Evolutionary conservation across 2,329 filamentous ascomycete species (phyloP).

Genomic region (Arthrobotrys sinensis): DNA sequence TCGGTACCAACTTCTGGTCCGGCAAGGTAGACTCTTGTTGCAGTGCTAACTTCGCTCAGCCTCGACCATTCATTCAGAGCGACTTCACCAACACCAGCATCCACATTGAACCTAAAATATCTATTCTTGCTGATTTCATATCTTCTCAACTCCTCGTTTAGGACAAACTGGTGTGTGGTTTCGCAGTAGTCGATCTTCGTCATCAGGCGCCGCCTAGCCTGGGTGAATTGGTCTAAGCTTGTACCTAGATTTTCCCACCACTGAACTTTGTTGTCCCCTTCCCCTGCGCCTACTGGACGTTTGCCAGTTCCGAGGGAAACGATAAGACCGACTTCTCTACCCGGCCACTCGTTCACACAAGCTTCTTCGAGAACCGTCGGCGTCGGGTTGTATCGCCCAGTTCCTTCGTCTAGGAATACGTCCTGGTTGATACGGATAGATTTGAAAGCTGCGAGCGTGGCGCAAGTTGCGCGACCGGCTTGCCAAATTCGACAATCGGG

Average conservation of each 20-base stretch:
- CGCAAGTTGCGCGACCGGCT: slow-evolving; percentile 90
- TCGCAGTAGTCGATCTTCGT: slow-evolving; percentile 96
- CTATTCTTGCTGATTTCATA: slow-evolving; percentile 87
- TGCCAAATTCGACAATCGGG: slow-evolving; percentile 98
- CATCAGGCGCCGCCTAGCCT: slow-evolving; percentile 86
- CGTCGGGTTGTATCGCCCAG: slow-evolving; percentile 90
- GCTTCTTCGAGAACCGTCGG: slow-evolving; percentile 82
- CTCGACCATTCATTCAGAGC: slow-evolving; percentile 98
- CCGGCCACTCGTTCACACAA: slow-evolving; percentile 92
- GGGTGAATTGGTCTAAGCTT: slow-evolving; percentile 77
- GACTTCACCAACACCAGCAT: slow-evolving; percentile 95
- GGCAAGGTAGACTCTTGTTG: slow-evolving; percentile 85
- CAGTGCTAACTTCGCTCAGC: slow-evolving; percentile 92
- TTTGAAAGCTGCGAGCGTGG: slow-evolving; percentile 94
- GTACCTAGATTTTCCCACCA: slow-evolving; percentile 64
- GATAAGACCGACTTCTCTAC: slow-evolving; percentile 91
- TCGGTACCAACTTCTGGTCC: slow-evolving; percentile 80
- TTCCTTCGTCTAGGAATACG: slow-evolving; percentile 91
- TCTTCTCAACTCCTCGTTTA: slow-evolving; percentile 68
- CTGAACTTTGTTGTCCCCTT: slow-evolving; percentile 72
- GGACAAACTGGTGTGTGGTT: slow-evolving; percentile 78
- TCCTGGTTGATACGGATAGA: slow-evolving; percentile 93
- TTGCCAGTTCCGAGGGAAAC: slow-evolving; percentile 95
- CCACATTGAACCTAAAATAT: slow-evolving; percentile 95
- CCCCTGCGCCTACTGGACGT: slow-evolving; percentile 79